A percentile compares a stretch with the other conserved stretches of the same genome.
These are phyloP conservation scores for Pezicula neosporulosa DNA, from an alignment of 2,329 filamentous ascomycete genomes.

Conservation along the genomic window DNA sequence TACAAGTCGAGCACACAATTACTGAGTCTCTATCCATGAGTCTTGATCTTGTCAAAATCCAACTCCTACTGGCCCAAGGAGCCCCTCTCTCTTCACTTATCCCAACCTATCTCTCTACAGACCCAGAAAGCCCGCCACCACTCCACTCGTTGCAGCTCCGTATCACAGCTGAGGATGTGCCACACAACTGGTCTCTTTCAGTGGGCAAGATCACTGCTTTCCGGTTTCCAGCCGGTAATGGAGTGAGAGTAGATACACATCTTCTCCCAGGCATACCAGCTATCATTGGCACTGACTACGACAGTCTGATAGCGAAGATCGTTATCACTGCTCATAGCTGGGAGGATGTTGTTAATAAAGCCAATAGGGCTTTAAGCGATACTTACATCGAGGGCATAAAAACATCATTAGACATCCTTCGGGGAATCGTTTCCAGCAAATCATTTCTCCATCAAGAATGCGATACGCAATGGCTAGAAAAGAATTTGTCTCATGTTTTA, in stretches of 20 bases:
- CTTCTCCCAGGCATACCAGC: slow-evolving; percentile 32
- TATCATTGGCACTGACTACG: slow-evolving; percentile 42
- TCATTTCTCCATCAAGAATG: slow-evolving; percentile 45
- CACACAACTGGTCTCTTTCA: slow-evolving; percentile 48
- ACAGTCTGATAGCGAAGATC: slow-evolving; percentile 44
- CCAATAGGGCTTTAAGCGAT: slow-evolving; percentile 51
- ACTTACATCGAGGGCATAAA: slow-evolving; percentile 52
- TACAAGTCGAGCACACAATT: slow-evolving; percentile 28
- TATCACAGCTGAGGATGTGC: slow-evolving; percentile 38
- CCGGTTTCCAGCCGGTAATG: slow-evolving; percentile 52
- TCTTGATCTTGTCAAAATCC: slow-evolving; percentile 28
- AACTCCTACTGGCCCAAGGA: slow-evolving; percentile 33
- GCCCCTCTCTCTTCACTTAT: slow-evolving; percentile 27
- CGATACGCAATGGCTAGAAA: slow-evolving; percentile 57
- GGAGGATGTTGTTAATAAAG: slow-evolving; percentile 48
- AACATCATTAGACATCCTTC: slow-evolving; percentile 53
- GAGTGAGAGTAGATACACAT: slow-evolving; percentile 42
- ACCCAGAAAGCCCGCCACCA: slow-evolving; percentile 27
- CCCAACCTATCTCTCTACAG: slow-evolving; percentile 24
- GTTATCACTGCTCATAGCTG: slow-evolving; percentile 44
- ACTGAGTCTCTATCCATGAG: slow-evolving; percentile 34
- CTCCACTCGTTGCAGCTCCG: slow-evolving; percentile 40
- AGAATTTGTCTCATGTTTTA: slow-evolving; percentile 34
- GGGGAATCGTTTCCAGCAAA: slow-evolving; percentile 46
- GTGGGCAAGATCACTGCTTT: slow-evolving; percentile 56